Percentiles rank a stretch among this genome's conserved stretches.
Evolutionary conservation across 306 rosid species (phyloP).

Genomic region (Vigna unguiculata): DNA sequence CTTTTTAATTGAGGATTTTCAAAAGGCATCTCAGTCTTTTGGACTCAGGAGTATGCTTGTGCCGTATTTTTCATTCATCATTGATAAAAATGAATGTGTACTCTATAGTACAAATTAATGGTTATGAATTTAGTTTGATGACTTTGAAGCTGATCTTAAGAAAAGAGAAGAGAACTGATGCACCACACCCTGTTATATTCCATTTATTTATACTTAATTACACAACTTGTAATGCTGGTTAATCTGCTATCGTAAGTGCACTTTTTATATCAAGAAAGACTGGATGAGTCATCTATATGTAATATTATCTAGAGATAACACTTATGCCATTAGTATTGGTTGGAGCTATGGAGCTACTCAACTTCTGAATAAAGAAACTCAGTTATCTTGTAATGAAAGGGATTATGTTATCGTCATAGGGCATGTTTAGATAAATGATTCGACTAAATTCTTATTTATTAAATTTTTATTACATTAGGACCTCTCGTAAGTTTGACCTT

Average conservation of each 20-base stretch:
- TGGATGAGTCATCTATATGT: background rate
- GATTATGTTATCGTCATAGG: background rate
- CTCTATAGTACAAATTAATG: background rate
- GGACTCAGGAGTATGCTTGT: background rate
- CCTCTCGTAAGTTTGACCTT: background rate
- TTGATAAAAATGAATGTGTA: background rate
- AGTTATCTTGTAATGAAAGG: background rate
- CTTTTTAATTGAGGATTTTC: background rate
- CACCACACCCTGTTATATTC: background rate
- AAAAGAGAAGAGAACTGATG: background rate
- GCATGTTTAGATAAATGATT: background rate
- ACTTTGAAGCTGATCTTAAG: background rate
- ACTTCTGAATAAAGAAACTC: conserved; percentile 5
- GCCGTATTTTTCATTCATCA: conserved; percentile 4
- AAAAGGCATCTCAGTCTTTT: background rate
- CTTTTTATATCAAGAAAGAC: background rate
- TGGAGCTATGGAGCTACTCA: background rate
- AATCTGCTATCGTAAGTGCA: background rate
- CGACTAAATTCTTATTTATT: background rate
- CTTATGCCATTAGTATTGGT: background rate
- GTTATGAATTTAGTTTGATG: background rate
- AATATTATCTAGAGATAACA: background rate
- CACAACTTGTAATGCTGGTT: background rate
- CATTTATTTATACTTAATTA: background rate
- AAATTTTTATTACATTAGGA: background rate